Base-by-base conservation (phyloP, 2,329 filamentous ascomycete species). In the Trichophyton schoenleinii region DNA sequence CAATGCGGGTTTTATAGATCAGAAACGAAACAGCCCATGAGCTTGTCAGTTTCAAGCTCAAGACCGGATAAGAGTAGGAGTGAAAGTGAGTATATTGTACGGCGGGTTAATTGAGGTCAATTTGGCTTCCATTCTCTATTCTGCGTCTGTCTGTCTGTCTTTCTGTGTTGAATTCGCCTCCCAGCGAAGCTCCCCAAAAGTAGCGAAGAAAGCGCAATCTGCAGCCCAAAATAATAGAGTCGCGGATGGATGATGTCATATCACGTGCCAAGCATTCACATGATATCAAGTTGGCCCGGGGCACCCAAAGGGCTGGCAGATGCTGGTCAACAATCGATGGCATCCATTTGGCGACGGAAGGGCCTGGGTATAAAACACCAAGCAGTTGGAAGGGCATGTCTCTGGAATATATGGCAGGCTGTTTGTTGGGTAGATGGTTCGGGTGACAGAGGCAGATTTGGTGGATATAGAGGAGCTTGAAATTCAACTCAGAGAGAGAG, bases 1-100 rank as follows among this genome's bases (percentile, higher is more conserved):
- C 18, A 22, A 52, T 52, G n/a, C 9, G 9, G 64, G 78, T 78
- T 48, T 11, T 53, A 48, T 48, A 2, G 44, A 48, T 20, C 11
- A 22, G 44, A 48, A 25, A 22, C 5, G 44, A 48, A 25, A 22
- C 5, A 20, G 44, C 18, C 3, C 18, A 8, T 18, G 44, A 18
- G 18, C 20, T 20, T 22, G n/a, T 13, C 2, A 22, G 9, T 48
- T 9, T 44, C 44, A 20, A 8, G n/a, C 18, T 48, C 18, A 22
- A 7, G 7, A 4, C 18, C 44, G 3, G 20, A 22, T 9, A 48
- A 20, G 4, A 25, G 22, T 22, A 48, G 11, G 8, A 3, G 18
- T 7, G n/a, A 15, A 9, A 44, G 9, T 31, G 20, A 22, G 44
- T 13, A 48, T 48, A 7, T 7, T 31, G 28, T 7, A 31, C 28